A percentile compares a stretch with the other conserved stretches of the same genome.
Evolutionary conservation across 2,329 filamentous ascomycete genomes (phyloP).

Genomic region (Diaporthe destruens): DNA sequence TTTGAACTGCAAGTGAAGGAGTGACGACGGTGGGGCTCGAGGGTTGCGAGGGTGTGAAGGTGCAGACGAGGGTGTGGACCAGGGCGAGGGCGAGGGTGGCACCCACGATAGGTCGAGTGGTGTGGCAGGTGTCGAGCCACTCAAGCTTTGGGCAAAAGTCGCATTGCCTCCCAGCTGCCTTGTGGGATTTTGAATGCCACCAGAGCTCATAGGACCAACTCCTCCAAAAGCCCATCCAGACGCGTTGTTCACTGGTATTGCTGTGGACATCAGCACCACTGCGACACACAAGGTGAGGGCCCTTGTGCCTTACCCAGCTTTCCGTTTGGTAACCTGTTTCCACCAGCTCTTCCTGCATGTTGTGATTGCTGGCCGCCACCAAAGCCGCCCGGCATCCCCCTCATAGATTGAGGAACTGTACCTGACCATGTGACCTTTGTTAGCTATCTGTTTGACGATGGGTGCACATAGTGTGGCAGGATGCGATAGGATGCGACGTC

Average conservation of each 20-base stretch:
- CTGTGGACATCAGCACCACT: conserved; percentile 41
- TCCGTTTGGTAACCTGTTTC: conserved; percentile 73
- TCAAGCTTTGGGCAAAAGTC: conserved; percentile 76
- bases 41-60: background rate
- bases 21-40: conserved; percentile 32
- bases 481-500: background rate
- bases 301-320: conserved; percentile 68
- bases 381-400: conserved; percentile 72
- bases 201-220: conserved; percentile 69
- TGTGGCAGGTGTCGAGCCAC: conserved; percentile 72
- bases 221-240: conserved; percentile 74
- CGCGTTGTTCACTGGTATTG: conserved; percentile 60
- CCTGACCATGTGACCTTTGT: conserved; percentile 53
- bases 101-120: conserved; percentile 76
- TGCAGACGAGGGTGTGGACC: too few relatives aligned
- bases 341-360: conserved; percentile 65
- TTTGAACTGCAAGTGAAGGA: conserved; percentile 13
- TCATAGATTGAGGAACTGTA: conserved; percentile 72
- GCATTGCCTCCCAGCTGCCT: conserved; percentile 70
- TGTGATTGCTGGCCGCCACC: conserved; percentile 71
- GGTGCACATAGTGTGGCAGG: background rate
- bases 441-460: conserved; percentile 34
- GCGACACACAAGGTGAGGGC: conserved; percentile 15
- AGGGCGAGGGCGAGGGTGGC: conserved; percentile 25
- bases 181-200: conserved; percentile 64